Evolutionary conservation across 2,329 filamentous ascomycete genomes (phyloP), one percentile per base, ranked within the genome.

Genomic region (Nothophaeocryptopus gaeumannii): DNA sequence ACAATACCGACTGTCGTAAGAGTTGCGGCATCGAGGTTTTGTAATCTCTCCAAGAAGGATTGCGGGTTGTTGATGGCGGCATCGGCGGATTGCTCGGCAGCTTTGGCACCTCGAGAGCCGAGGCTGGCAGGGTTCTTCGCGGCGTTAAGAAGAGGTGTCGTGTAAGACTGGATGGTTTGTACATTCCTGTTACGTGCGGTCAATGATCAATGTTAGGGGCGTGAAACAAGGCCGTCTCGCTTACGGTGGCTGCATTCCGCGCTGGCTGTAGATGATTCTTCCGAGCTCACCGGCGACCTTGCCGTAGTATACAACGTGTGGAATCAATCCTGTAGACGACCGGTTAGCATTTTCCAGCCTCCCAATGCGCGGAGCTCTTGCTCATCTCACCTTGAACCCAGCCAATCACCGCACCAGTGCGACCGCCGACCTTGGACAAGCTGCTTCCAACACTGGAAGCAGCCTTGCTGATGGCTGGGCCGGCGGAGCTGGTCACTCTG

Each of bases 221-320:
- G 7, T 26, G 20, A 26, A 26, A 39, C 16, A 5, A 26, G 20
- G 20, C 20, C 20, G n/a, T 29, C 13, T 9, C 29, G 14, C 91
- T 84, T 87, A 99, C 93, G 93, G 93, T 75, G 89, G 90, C 69
- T 80, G 78, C 90, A 99, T 96, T 77, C 87, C 88, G 75, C 92
- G 90, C 72, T 84, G 85, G 65, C 83, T 82, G 78, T 90, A 89
- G 61, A 97, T 83, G 62, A 96, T 80, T 81, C 88, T 95, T 70
- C 81, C 81, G 54, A 97, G 79, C 79, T 99, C 93, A 59, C 91
- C 76, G 64, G 80, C 87, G 68, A 97, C 92, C 72, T 84, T 88
- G 67, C 86, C 84, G 80, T 97, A 99, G 83, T 96, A 96, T 70
- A 95, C 70, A 58, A 90, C 85, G 56, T 85, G 84, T 63, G 93